Conservation (phyloP, 306 rosid genomes). For the Rosa multiflora region DNA sequence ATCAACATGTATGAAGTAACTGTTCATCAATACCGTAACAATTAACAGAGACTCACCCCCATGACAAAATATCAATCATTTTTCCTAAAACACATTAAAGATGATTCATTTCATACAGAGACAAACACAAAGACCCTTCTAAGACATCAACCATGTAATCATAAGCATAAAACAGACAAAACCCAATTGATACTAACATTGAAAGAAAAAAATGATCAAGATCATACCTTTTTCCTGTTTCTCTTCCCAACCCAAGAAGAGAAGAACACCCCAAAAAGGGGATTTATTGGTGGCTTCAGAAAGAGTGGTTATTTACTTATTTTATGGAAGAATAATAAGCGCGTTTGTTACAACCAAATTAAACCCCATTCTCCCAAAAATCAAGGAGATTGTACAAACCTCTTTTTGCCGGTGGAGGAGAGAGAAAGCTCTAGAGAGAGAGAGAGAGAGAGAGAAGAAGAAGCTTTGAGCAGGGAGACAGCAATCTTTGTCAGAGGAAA, state of each 20-base stretch:
- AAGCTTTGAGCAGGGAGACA: not conserved
- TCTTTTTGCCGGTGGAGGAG: conserved; percentile 5
- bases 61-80: not conserved
- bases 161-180: conserved; percentile 4
- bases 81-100: not conserved
- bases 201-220: not conserved
- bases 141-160: not conserved
- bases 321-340: conserved; percentile 6
- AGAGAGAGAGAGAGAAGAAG: not conserved
- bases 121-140: not conserved
- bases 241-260: not conserved
- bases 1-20: not conserved
- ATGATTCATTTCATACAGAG: not conserved
- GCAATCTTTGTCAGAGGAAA: not conserved
- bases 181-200: not conserved
- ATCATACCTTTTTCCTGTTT: conserved; percentile 34
- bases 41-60: not conserved
- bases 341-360: conserved; percentile 29
- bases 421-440: conserved; percentile 9
- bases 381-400: not conserved
- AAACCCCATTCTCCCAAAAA: not conserved
- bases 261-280: conserved; percentile 19
- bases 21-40: not conserved
- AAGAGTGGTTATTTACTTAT: not conserved
- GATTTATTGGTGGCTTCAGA: not conserved